Evolutionary conservation across 352 stramenopile species (phyloP).

Genomic region (Globisporangium cystogenes): DNA sequence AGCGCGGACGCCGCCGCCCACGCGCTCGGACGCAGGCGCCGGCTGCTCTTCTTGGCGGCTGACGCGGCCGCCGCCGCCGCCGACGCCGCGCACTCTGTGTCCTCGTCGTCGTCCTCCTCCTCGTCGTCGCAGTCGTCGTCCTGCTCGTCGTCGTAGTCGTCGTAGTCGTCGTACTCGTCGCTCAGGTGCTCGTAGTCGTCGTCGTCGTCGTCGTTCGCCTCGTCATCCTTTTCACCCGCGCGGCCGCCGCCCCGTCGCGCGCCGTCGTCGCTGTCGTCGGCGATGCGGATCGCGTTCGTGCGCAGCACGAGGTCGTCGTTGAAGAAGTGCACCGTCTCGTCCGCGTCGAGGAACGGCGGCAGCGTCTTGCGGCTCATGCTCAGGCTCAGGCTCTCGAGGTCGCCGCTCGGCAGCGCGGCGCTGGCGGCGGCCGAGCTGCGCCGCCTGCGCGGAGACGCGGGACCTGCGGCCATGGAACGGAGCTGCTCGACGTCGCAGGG

Average conservation of each 20-base stretch:
- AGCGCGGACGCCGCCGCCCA: constrained; percentile 3
- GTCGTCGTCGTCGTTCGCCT: constrained; percentile 16
- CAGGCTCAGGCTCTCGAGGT: neutral
- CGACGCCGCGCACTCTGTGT: neutral
- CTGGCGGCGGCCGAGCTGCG: constrained; percentile 4
- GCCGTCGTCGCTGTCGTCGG: constrained; percentile 13
- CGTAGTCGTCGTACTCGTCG: constrained; percentile 21
- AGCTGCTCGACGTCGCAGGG: neutral
- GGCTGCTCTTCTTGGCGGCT: constrained; percentile 4
- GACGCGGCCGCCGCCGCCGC: neutral
- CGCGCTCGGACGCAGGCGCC: constrained; percentile 1
- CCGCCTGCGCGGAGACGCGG: constrained; percentile 3
- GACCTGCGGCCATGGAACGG: neutral
- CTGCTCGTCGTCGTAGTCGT: constrained; percentile 25
- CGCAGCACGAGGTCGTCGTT: constrained; percentile 50
- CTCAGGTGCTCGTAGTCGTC: constrained; percentile 23
- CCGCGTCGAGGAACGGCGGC: constrained; percentile 34
- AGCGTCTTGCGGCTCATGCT: constrained; percentile 5
- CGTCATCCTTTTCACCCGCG: neutral
- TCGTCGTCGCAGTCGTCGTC: constrained; percentile 13
- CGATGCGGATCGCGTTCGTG: constrained; percentile 49
- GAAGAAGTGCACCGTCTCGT: constrained; percentile 69
- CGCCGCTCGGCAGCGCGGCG: neutral
- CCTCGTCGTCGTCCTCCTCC: neutral
- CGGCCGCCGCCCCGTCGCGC: constrained; percentile 11